Percentiles rank a stretch among this genome's conserved stretches.
Evolutionary conservation across 768 basidiomycete species (phyloP).

Genomic region (Neoboletus brunneissimus): DNA sequence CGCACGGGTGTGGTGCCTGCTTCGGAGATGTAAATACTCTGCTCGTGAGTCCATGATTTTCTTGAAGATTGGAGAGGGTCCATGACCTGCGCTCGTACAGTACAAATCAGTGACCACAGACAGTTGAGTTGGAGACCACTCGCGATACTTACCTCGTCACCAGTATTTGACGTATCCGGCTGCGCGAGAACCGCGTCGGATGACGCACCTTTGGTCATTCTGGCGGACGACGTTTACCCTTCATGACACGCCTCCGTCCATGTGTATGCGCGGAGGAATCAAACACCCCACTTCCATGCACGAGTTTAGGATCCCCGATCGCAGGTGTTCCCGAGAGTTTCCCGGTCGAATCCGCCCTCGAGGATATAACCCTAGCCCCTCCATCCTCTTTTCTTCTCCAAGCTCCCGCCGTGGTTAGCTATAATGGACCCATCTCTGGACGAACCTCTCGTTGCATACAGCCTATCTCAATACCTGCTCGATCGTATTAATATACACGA

Average conservation of each 20-base stretch:
- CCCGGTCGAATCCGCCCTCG: slow-evolving; percentile 7
- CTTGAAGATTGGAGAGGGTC: background rate
- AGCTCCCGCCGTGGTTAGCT: background rate
- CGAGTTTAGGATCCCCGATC: background rate
- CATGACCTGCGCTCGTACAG: background rate
- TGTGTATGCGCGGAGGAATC: background rate
- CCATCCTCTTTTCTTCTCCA: background rate
- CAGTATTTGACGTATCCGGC: slow-evolving; percentile 22
- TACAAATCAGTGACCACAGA: background rate
- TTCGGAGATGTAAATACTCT: background rate
- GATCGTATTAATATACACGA: slow-evolving; percentile 29
- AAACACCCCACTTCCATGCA: background rate
- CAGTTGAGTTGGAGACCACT: background rate
- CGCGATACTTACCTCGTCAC: background rate
- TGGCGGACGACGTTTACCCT: slow-evolving; percentile 2
- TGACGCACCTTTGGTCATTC: background rate
- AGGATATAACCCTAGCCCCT: slow-evolving; percentile 10
- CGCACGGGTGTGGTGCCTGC: background rate
- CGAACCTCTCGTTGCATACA: slow-evolving; percentile 14
- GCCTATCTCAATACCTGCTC: slow-evolving; percentile 21
- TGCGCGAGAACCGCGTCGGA: background rate
- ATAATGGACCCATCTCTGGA: slow-evolving; percentile 10
- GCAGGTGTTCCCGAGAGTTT: background rate
- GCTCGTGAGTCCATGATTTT: background rate
- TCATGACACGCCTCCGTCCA: slow-evolving; percentile 3